A percentile compares a stretch with the other conserved stretches of the same genome.
Evolutionary conservation across 129 eudicot species (phyloP).

Genomic region (Solidago caesia): DNA sequence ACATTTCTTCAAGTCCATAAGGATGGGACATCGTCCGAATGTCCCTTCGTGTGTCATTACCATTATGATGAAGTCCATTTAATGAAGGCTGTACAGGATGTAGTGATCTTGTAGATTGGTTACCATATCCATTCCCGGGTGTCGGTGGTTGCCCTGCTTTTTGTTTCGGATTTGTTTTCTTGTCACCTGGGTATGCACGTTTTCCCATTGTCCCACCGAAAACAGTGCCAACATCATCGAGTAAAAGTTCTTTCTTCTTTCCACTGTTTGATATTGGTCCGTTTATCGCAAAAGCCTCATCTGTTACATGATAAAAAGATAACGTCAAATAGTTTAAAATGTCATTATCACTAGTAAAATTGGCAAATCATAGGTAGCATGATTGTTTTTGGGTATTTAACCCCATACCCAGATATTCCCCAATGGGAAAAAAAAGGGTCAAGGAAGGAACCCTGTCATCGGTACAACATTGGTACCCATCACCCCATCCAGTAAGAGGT

Average conservation of each 20-base stretch:
- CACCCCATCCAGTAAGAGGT: no score
- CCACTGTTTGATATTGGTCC: slow-evolving; percentile 87
- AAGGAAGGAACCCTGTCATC: no score
- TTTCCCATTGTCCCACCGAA: slow-evolving; percentile 66
- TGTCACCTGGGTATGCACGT: slow-evolving; percentile 57
- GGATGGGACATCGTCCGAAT: slow-evolving; percentile 39
- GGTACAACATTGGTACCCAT: no score
- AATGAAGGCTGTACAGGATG: slow-evolving; percentile 53
- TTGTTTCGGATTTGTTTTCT: slow-evolving; percentile 72
- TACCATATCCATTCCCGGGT: slow-evolving; percentile 35
- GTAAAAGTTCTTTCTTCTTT: slow-evolving; percentile 74
- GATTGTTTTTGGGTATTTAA: background rate
- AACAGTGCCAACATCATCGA: slow-evolving; percentile 62
- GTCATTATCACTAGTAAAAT: background rate
- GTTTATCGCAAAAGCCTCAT: slow-evolving; percentile 63
- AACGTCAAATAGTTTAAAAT: background rate
- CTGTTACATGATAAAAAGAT: slow-evolving; percentile 38
- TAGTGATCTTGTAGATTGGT: slow-evolving; percentile 37
- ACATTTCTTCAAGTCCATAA: slow-evolving; percentile 29
- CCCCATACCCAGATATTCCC: background rate
- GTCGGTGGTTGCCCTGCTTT: slow-evolving; percentile 58
- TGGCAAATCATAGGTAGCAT: background rate
- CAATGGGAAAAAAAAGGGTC: background rate
- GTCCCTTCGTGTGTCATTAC: slow-evolving; percentile 47
- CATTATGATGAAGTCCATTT: slow-evolving; percentile 24